Percentiles rank a stretch among this genome's conserved stretches.
Conservation (phyloP, 2,329 filamentous ascomycete genomes). For the Pseudovirgaria hyperparasitica region DNA sequence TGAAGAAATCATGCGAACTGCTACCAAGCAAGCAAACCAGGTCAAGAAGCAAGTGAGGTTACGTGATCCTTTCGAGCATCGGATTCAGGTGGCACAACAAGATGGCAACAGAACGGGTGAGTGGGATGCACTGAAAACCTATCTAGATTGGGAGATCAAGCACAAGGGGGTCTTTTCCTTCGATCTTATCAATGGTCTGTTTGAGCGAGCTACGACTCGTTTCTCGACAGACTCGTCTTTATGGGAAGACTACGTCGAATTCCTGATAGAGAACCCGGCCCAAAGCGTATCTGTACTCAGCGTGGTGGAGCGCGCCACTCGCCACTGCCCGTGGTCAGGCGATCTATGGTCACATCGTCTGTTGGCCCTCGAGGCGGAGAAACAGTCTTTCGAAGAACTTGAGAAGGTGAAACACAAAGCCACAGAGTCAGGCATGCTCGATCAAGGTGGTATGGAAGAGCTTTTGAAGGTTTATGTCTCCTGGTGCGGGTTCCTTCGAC, state of each 20-base stretch:
- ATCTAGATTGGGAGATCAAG: slow-evolving; percentile 74
- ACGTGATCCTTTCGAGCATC: slow-evolving; percentile 57
- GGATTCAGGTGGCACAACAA: slow-evolving; percentile 46
- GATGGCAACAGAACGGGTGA: slow-evolving; percentile 44
- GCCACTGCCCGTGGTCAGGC: slow-evolving; percentile 89
- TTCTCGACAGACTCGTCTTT: slow-evolving; percentile 61
- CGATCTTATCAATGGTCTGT: slow-evolving; percentile 49
- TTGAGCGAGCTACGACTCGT: slow-evolving; percentile 61
- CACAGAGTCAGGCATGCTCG: slow-evolving; percentile 72
- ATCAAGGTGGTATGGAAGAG: slow-evolving; percentile 74
- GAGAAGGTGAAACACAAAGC: slow-evolving; percentile 86
- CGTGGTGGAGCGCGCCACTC: slow-evolving; percentile 67
- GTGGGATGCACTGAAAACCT: slow-evolving; percentile 46
- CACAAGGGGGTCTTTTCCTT: slow-evolving; percentile 42
- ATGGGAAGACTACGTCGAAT: slow-evolving; percentile 78
- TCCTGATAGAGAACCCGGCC: slow-evolving; percentile 43
- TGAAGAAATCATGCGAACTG: slow-evolving; percentile 59
- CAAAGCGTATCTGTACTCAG: slow-evolving; percentile 45
- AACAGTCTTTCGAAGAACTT: slow-evolving; percentile 64
- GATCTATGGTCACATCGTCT: slow-evolving; percentile 84
- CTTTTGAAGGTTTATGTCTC: slow-evolving; percentile 84
- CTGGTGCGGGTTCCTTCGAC: slow-evolving; percentile 89
- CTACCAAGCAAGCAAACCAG: slow-evolving; percentile 48
- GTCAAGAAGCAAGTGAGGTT: slow-evolving; percentile 51
- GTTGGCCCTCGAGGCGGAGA: slow-evolving; percentile 67